Evolutionary conservation across 2,329 filamentous ascomycete genomes (phyloP).

Genomic region (Beauveria caledonica): DNA sequence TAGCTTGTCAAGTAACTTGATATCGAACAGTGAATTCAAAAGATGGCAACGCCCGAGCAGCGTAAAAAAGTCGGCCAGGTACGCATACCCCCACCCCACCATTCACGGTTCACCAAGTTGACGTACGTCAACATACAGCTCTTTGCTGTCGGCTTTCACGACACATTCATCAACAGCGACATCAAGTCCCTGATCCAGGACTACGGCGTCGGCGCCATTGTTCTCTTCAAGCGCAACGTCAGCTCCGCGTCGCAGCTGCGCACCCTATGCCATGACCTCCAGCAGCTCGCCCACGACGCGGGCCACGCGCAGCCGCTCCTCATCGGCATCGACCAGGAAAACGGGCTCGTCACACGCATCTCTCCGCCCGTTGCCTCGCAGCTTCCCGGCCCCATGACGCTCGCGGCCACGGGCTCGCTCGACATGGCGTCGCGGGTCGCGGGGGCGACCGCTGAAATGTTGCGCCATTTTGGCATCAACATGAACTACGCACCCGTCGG

Average conservation of each 20-base stretch:
- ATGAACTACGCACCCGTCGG: slow-evolving; percentile 22
- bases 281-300: slow-evolving; percentile 18
- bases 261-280: slow-evolving; percentile 17
- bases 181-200: slow-evolving; percentile 19
- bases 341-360: slow-evolving; percentile 20
- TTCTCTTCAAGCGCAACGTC: slow-evolving; percentile 22
- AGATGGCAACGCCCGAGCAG: slow-evolving; percentile 13
- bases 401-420: slow-evolving; percentile 17
- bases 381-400: slow-evolving; percentile 19
- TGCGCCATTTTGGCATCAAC: slow-evolving; percentile 21
- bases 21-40: not conserved
- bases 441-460: slow-evolving; percentile 16
- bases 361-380: slow-evolving; percentile 19
- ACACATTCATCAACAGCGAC: slow-evolving; percentile 15
- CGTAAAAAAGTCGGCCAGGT: slow-evolving; percentile 14
- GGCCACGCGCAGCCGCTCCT: slow-evolving; percentile 19
- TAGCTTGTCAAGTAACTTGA: not conserved
- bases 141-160: slow-evolving; percentile 21
- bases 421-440: slow-evolving; percentile 15
- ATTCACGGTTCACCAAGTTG: not conserved
- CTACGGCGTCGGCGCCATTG: slow-evolving; percentile 20
- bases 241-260: slow-evolving; percentile 16
- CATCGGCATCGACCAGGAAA: slow-evolving; percentile 22
- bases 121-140: slow-evolving; percentile 12
- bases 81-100: not conserved